Evolutionary conservation across 345 rosid species (phyloP).

Genomic region (Acer negundo): DNA sequence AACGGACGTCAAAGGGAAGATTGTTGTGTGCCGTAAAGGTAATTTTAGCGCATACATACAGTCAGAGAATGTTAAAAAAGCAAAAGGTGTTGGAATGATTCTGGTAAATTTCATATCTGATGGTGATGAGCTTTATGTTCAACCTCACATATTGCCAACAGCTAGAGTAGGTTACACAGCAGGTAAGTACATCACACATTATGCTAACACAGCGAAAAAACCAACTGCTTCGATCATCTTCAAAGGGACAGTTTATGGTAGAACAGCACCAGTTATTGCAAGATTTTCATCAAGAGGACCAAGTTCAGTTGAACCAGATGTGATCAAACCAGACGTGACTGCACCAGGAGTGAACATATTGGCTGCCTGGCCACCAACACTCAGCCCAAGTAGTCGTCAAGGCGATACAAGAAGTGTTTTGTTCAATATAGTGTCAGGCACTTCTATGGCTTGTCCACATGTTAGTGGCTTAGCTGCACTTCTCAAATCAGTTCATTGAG

Average conservation of each 20-base stretch:
- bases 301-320: slow-evolving; percentile 46
- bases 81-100: slow-evolving; percentile 71
- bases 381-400: slow-evolving; percentile 45
- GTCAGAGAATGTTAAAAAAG: slow-evolving; percentile 44
- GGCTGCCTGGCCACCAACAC: slow-evolving; percentile 69
- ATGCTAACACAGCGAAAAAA: slow-evolving; percentile 37
- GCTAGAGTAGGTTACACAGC: slow-evolving; percentile 47
- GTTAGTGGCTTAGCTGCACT: slow-evolving; percentile 74
- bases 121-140: slow-evolving; percentile 69
- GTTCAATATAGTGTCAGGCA: slow-evolving; percentile 74
- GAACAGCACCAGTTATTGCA: slow-evolving; percentile 65
- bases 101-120: slow-evolving; percentile 40
- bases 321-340: slow-evolving; percentile 73
- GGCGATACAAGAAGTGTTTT: slow-evolving; percentile 56
- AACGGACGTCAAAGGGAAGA: slow-evolving; percentile 39
- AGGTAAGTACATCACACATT: slow-evolving; percentile 38
- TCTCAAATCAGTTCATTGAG: slow-evolving; percentile 39
- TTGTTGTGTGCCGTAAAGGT: slow-evolving; percentile 42
- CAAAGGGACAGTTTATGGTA: slow-evolving; percentile 54
- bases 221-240: slow-evolving; percentile 59
- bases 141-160: slow-evolving; percentile 62
- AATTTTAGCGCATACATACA: not conserved
- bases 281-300: slow-evolving; percentile 89
- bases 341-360: slow-evolving; percentile 79
- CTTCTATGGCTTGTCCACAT: slow-evolving; percentile 92